Evolutionary conservation across 768 basidiomycete species (phyloP).

Genomic region (Rhodosporidiobolus sp.): DNA sequence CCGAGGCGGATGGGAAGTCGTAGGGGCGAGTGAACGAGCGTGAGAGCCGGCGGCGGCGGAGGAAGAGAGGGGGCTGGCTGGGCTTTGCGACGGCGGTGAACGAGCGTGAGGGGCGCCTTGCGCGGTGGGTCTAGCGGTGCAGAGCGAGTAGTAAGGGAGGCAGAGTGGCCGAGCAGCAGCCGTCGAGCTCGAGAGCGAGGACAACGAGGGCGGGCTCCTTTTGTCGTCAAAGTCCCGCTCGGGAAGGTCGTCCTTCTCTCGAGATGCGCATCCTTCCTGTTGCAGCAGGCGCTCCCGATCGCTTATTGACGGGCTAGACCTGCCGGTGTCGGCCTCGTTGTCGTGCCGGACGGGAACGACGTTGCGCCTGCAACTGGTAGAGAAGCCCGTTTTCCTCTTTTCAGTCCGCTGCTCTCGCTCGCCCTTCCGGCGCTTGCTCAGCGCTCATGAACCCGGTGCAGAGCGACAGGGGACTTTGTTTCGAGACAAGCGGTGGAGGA

Average conservation of each 20-base stretch:
- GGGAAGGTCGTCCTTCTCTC: background rate
- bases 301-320: background rate
- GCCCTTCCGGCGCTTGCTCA: too few species aligned
- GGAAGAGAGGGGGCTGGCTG: background rate
- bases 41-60: background rate
- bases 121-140: background rate
- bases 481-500: constrained; percentile 2
- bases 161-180: background rate
- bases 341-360: too few species aligned
- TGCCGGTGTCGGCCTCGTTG: background rate
- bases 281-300: too few species aligned
- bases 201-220: background rate
- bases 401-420: too few species aligned
- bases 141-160: background rate
- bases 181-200: background rate
- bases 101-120: background rate
- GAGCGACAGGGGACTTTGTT: constrained; percentile 8
- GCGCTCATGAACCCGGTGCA: too few species aligned
- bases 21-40: background rate
- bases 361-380: too few species aligned
- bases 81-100: background rate
- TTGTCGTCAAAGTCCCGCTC: background rate
- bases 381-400: too few species aligned
- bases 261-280: too few species aligned
- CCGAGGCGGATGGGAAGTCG: background rate